phyloP scores from a whole-genome alignment of 768 basidiomycete species.

The Boletus rubescentipes region DNA sequence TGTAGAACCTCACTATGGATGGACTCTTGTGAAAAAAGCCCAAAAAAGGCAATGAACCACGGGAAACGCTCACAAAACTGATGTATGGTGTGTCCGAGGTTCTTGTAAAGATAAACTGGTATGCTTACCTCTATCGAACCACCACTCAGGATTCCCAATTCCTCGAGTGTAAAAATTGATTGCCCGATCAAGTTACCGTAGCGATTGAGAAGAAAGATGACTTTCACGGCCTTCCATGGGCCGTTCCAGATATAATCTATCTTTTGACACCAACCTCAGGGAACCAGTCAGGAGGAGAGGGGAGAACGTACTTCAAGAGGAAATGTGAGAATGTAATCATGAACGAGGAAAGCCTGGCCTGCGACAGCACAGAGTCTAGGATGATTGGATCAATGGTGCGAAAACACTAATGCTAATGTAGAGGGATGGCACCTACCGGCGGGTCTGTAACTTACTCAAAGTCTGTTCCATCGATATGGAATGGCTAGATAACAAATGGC shows the following conservation, averaged over 20 bases:
- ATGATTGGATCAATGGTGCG: background rate
- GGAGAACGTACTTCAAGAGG: conserved; percentile 11
- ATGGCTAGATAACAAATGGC: too few species aligned
- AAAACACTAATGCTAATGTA: background rate
- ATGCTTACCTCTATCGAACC: conserved; percentile 2
- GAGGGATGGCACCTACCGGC: background rate
- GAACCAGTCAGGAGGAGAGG: too few species aligned
- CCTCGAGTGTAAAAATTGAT: conserved; percentile 7
- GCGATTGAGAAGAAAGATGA: conserved; percentile 17
- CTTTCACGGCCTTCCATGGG: conserved; percentile 6
- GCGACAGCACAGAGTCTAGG: background rate
- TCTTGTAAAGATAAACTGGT: background rate
- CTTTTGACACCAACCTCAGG: background rate
- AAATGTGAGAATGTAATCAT: conserved; percentile 16
- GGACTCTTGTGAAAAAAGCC: background rate
- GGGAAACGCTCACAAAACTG: conserved; percentile 11
- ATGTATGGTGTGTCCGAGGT: background rate
- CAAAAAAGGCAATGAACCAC: background rate
- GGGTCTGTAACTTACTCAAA: background rate
- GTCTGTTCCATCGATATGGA: background rate
- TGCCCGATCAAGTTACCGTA: conserved; percentile 16
- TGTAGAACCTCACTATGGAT: conserved; percentile 10
- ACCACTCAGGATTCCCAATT: conserved; percentile 9
- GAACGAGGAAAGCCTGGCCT: conserved; percentile 1
- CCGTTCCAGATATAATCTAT: conserved; percentile 3